Conservation (phyloP, 305 asterid species). For the Solanum hybrid region DNA sequence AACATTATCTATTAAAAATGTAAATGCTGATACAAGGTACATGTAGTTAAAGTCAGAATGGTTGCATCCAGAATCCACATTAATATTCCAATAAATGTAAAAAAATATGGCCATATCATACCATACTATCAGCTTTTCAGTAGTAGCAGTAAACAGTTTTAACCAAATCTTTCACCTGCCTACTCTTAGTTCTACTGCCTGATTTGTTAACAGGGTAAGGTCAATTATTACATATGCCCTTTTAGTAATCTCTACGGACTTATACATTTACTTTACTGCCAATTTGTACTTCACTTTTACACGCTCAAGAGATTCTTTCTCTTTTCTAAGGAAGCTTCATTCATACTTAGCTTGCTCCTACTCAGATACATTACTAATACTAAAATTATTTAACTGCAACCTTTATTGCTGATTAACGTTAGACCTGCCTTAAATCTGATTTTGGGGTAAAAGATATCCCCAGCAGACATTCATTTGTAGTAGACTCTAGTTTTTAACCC, state of each 20-base stretch:
- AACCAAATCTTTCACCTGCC: constrained; percentile 20
- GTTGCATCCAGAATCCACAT: constrained; percentile 4
- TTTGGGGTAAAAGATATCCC: not conserved
- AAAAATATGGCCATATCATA: constrained; percentile 2
- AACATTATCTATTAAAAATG: not conserved
- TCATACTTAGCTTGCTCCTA: not conserved
- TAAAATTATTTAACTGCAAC: not conserved
- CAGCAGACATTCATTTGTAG: not conserved
- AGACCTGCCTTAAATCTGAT: not conserved
- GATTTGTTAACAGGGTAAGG: constrained; percentile 17
- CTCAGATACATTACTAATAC: not conserved
- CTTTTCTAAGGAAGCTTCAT: not conserved
- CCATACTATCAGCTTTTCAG: constrained; percentile 9
- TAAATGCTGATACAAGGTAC: constrained; percentile 13
- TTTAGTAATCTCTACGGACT: constrained; percentile 16
- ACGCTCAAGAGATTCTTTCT: constrained; percentile 16
- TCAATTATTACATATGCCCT: constrained; percentile 7
- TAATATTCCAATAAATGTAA: not conserved
- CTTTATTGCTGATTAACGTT: not conserved
- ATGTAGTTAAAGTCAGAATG: constrained; percentile 2
- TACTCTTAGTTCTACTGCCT: constrained; percentile 12
- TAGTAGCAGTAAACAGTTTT: constrained; percentile 3
- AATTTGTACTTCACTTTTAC: not conserved
- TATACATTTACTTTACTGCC: constrained; percentile 12
- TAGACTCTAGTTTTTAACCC: not conserved